These are phyloP conservation scores for Phialophora chinensis DNA, from an alignment of 2,329 filamentous ascomycete genomes.

Conservation along the genomic window DNA sequence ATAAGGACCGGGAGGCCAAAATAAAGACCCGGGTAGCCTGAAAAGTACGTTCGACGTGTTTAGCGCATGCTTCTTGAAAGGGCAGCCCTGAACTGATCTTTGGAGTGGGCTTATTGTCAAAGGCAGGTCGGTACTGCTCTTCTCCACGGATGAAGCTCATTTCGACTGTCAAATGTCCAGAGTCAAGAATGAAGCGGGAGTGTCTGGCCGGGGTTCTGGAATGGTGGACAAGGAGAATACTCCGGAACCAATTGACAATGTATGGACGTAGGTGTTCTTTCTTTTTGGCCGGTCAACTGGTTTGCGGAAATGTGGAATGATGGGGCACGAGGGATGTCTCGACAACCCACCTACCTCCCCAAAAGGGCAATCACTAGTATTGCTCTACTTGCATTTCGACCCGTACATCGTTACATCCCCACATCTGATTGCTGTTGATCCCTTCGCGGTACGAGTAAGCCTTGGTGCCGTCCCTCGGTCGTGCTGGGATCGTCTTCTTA, in stretches of 20 bases:
- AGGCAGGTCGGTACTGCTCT: not conserved
- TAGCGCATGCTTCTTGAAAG: constrained; percentile 1
- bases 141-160: not conserved
- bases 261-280: not conserved
- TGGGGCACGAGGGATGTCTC: not conserved
- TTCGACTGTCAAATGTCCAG: not conserved
- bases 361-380: not conserved
- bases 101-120: not conserved
- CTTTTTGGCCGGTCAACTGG: not conserved
- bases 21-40: not conserved
- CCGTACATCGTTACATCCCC: not conserved
- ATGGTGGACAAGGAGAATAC: not conserved
- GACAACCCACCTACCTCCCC: not conserved
- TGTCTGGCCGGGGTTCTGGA: not conserved
- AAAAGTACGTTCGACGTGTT: constrained; percentile 7
- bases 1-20: constrained; percentile 6
- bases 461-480: not conserved
- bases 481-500: not conserved
- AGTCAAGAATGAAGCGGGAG: not conserved
- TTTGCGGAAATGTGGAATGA: not conserved
- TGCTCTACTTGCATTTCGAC: not conserved
- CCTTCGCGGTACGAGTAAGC: not conserved
- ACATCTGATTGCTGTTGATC: not conserved
- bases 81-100: not conserved
- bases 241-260: not conserved